Conservation (phyloP, 2,329 filamentous ascomycete genomes). For the Colletotrichum melonis region DNA sequence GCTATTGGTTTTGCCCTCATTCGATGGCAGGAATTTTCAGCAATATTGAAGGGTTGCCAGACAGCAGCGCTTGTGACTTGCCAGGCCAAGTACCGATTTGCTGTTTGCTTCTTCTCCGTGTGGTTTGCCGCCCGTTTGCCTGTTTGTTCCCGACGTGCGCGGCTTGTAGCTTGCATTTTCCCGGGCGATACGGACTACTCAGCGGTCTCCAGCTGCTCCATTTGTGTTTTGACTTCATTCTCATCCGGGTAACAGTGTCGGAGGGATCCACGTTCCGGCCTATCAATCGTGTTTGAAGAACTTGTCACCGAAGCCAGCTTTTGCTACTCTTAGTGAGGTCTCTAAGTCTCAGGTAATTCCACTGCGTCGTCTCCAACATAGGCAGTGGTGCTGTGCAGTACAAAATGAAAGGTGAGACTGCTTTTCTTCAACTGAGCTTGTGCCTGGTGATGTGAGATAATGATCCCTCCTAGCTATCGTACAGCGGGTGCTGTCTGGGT, state of each 20-base stretch:
- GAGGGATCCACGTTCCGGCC: constrained; percentile 4
- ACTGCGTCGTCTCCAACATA: background rate
- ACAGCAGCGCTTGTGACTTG: background rate
- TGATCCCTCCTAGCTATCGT: constrained; percentile 75
- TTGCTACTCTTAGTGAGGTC: background rate
- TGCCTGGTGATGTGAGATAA: constrained; percentile 6
- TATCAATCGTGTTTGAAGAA: constrained; percentile 8
- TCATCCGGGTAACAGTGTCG: background rate
- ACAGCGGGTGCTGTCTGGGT: constrained; percentile 93
- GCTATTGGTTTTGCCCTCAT: background rate
- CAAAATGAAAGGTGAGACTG: constrained; percentile 51
- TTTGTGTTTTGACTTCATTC: constrained; percentile 12
- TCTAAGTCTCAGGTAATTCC: background rate
- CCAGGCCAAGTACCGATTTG: background rate
- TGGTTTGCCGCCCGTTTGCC: constrained; percentile 8
- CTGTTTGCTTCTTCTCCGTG: background rate
- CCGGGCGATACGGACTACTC: constrained; percentile 12
- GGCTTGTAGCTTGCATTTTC: constrained; percentile 8
- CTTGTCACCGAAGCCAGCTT: constrained; percentile 7
- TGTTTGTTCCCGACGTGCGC: background rate
- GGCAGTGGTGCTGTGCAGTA: background rate
- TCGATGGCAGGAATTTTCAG: background rate
- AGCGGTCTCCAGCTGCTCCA: background rate
- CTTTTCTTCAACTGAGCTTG: constrained; percentile 29
- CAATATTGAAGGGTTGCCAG: background rate